These are phyloP conservation scores for Skeletonema tropicum DNA, from an alignment of 108 stramenopile species.

Conservation along the genomic window DNA sequence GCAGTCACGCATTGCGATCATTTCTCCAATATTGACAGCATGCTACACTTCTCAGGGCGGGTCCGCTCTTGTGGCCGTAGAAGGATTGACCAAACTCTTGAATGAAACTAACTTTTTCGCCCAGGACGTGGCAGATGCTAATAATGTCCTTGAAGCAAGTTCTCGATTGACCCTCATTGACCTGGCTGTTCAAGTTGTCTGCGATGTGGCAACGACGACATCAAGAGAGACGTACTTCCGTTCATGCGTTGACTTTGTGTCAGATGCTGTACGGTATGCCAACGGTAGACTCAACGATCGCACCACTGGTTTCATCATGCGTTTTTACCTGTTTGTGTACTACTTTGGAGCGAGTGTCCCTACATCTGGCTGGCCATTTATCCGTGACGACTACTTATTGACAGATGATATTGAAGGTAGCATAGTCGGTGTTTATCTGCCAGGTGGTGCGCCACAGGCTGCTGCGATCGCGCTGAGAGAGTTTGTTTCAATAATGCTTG, in stretches of 20 bases:
- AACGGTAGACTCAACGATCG: constrained; percentile 71
- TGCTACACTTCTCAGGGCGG: constrained; percentile 90
- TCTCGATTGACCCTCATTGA: constrained; percentile 73
- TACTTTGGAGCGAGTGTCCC: constrained; percentile 83
- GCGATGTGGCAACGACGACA: constrained; percentile 82
- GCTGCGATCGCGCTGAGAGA: constrained; percentile 76
- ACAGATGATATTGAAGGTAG: constrained; percentile 18
- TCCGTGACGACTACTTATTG: constrained; percentile 27
- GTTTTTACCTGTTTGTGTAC: constrained; percentile 86
- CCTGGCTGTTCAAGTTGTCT: constrained; percentile 79
- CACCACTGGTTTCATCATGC: constrained; percentile 77
- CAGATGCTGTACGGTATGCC: constrained; percentile 66
- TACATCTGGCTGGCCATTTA: constrained; percentile 46
- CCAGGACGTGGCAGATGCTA: constrained; percentile 54
- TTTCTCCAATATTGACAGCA: constrained; percentile 84
- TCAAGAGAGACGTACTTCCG: constrained; percentile 74
- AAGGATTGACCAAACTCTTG: constrained; percentile 71
- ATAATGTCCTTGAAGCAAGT: constrained; percentile 28
- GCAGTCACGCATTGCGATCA: constrained; percentile 60
- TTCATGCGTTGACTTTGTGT: constrained; percentile 82
- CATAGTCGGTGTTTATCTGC: constrained; percentile 38
- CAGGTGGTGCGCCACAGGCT: constrained; percentile 80
- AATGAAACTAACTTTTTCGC: constrained; percentile 73
- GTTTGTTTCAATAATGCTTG: constrained; percentile 55
- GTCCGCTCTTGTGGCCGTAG: constrained; percentile 77